Conservation (phyloP, 495 filamentous ascomycete species). For the Neurospora tetrasperma region DNA sequence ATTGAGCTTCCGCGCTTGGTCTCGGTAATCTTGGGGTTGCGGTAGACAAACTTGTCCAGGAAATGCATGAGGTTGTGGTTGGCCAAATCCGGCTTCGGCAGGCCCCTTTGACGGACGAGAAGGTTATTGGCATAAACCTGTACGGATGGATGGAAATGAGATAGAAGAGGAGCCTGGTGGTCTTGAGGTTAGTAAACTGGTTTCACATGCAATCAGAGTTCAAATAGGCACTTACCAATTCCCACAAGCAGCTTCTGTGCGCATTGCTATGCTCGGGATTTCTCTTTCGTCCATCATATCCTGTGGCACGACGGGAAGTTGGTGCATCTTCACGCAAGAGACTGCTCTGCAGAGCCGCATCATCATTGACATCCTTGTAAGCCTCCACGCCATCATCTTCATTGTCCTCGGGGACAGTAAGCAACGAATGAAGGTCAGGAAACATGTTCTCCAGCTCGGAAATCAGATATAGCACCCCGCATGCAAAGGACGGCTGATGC, state of each 20-base stretch:
- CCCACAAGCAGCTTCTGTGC: constrained; percentile 85
- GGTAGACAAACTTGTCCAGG: constrained; percentile 93
- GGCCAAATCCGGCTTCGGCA: constrained; percentile 78
- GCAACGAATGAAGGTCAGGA: constrained; percentile 59
- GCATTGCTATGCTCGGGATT: constrained; percentile 87
- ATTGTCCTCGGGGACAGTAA: constrained; percentile 62
- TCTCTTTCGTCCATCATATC: constrained; percentile 81
- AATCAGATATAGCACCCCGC: constrained; percentile 78
- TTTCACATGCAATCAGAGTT: not conserved
- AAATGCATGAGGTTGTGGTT: constrained; percentile 87
- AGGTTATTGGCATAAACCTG: constrained; percentile 69
- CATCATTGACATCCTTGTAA: constrained; percentile 52
- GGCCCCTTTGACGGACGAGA: constrained; percentile 53
- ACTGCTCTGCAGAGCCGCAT: constrained; percentile 20
- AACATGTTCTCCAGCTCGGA: constrained; percentile 69
- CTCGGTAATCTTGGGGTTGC: constrained; percentile 65
- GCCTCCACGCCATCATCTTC: constrained; percentile 29
- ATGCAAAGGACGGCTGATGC: constrained; percentile 87
- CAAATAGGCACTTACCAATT: constrained; percentile 48
- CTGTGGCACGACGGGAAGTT: not conserved
- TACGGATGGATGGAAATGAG: constrained; percentile 93
- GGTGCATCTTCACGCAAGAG: constrained; percentile 6
- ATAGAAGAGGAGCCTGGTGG: constrained; percentile 53
- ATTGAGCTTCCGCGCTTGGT: constrained; percentile 66
- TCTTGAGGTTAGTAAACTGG: not conserved